Base-by-base conservation (phyloP, 164 flowering plant genomes). In the Macadamia tetraphylla region DNA sequence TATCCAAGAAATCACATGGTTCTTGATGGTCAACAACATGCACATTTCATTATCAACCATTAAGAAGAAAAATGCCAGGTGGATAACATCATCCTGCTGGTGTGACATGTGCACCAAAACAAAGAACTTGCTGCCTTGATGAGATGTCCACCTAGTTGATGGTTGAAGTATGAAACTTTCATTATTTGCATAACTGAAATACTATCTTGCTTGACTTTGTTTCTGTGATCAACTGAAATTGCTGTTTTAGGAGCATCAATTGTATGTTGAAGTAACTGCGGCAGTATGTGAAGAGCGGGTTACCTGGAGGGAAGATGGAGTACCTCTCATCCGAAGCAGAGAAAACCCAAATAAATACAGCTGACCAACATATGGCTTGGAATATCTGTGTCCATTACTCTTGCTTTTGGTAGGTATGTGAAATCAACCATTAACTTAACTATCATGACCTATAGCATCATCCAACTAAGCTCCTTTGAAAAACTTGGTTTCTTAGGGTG, bases 301-400 rank as follows among this genome's bases (percentile, higher is more conserved):
- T 56, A 69, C 82, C 60, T 93, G 92, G 97, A 84, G 97, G 71
- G 82, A 85, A 60, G 97, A 94, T 66, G 92, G 96, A 51, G 96
- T 90, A 31, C 98, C 94, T 73, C 73, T 87, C 67, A 92, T 92
- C 31, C 89, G 60, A 63, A 84, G 82, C 80, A 81, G 77, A 76
- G 90, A 77, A 71, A 70, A 87, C 49, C 90, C 91, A 1, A 64
- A 82, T 10, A 63, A 75, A 1, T 85, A 72, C 75, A 70, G 70
- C 65, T 81, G 70, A 66, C 64, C 23, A 6, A 69, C 40, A 7
- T 13, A 8, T 10, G 6, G 46, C 61, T 52, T 15, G 46, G 32
- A 23, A 5, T 44, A 0, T 23, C 6, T 61, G 32, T 57, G 6
- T 52, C 35, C 29, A 8, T 18, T 3, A 15, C 18, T 57, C 6